Conservation (phyloP, 2,329 filamentous ascomycete species). For the Akanthomyces dipterigenus region DNA sequence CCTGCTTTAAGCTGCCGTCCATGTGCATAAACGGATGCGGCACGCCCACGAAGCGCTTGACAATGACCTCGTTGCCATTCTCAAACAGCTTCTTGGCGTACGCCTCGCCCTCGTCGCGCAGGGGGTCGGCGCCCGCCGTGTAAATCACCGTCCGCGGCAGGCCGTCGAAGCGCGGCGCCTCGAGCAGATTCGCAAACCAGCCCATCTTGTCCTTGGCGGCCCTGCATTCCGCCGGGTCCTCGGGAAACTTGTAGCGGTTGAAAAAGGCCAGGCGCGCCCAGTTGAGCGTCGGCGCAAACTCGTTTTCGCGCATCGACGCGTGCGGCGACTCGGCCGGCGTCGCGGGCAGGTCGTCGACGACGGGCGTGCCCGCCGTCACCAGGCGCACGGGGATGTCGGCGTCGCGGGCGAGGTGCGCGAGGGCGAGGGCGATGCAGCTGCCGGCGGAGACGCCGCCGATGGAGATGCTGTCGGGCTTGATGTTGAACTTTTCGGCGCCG, state of each 20-base stretch:
- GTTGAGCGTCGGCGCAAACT: conserved; percentile 36
- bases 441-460: conserved; percentile 41
- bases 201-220: conserved; percentile 14
- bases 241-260: conserved; percentile 27
- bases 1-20: conserved; percentile 32
- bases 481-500: conserved; percentile 30
- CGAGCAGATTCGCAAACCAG: conserved; percentile 27
- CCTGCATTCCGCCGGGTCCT: conserved; percentile 15
- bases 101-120: conserved; percentile 43
- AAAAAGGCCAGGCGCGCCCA: conserved; percentile 38
- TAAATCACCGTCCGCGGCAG: conserved; percentile 34
- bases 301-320: conserved; percentile 34
- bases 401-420: conserved; percentile 35
- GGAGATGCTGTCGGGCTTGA: conserved; percentile 31
- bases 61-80: conserved; percentile 37
- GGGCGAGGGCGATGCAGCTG: conserved; percentile 30
- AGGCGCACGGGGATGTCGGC: conserved; percentile 29
- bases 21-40: conserved; percentile 46
- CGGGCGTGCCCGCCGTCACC: conserved; percentile 33
- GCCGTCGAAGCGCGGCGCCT: conserved; percentile 26
- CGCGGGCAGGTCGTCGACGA: conserved; percentile 33
- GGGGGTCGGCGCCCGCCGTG: conserved; percentile 37
- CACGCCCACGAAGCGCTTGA: conserved; percentile 39
- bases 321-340: conserved; percentile 33
- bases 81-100: conserved; percentile 36